Evolutionary conservation across 208 protist species (phyloP), one percentile per base, ranked within the genome.

Genomic region (Trypanosoma avium): DNA sequence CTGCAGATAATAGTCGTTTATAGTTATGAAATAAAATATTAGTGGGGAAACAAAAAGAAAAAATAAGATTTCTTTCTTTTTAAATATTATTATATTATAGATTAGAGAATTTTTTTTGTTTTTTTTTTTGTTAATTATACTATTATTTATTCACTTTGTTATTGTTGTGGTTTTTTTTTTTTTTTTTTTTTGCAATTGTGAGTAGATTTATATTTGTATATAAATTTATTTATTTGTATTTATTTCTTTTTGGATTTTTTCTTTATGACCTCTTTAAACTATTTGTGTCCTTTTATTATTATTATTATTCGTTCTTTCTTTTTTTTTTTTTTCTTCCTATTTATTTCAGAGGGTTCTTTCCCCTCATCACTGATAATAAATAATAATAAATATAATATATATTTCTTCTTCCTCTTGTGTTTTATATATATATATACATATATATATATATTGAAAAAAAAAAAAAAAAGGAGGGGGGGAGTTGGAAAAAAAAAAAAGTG

Each of bases 1-100:
- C 67, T 0, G 46, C 47, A 8, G 67, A 72, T 17, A 63, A 52
- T 30, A 72, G 67, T 54, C 32, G 33, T 6, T 8, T 75, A 12
- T 36, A 45, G 19, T 24, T 42, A 27, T 61, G 22, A 47, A 53
- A 32, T 19, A 30, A 29, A 48, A 22, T 8, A 35, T 6, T 38
- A 48, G 8, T n/a, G 27, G 17, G 5, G 5, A 1, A 17, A 22
- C 19, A 42, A 45, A 45, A 24, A 6, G 24, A 62, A n/a, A 27
- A 48, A 9, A 35, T 52, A 30, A 53, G 27, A 45, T 65, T 33
- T 21, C 58, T 8, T 21, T 30, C 38, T 17, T 24, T 40, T 24
- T 17, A n/a, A n/a, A n/a, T n/a, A n/a, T n/a, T n/a, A n/a, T n/a
- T n/a, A n/a, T n/a, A n/a, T n/a, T n/a, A n/a, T n/a, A n/a, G n/a